These are phyloP conservation scores for Leucosporidium scottii DNA, from an alignment of 768 basidiomycete genomes.

Conservation along the genomic window DNA sequence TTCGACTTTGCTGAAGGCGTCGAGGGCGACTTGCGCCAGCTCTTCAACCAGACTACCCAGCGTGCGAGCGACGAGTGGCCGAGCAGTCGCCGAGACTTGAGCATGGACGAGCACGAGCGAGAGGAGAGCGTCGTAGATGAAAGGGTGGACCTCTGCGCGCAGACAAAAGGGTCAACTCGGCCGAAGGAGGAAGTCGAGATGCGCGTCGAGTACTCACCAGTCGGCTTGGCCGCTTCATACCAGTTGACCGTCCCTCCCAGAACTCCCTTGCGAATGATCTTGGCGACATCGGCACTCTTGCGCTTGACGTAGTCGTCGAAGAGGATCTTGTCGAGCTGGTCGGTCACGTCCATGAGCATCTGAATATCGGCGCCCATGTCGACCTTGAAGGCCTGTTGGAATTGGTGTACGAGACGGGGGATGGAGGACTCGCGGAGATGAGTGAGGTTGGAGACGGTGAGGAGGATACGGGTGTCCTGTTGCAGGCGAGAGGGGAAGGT, in stretches of 20 bases:
- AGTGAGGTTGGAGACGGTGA: slow-evolving; percentile 82
- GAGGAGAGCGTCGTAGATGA: slow-evolving; percentile 83
- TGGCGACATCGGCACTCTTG: slow-evolving; percentile 61
- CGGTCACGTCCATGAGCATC: slow-evolving; percentile 68
- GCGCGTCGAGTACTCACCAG: slow-evolving; percentile 51
- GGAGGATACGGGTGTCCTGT: slow-evolving; percentile 75
- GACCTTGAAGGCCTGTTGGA: slow-evolving; percentile 67
- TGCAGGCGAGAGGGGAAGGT: neutral
- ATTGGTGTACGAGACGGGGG: slow-evolving; percentile 69
- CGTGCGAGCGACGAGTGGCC: slow-evolving; percentile 71
- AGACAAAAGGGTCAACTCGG: slow-evolving; percentile 49
- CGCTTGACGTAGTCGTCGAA: slow-evolving; percentile 83
- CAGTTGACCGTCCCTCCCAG: slow-evolving; percentile 78
- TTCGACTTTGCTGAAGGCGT: slow-evolving; percentile 78
- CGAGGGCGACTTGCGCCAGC: slow-evolving; percentile 71
- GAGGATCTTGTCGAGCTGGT: slow-evolving; percentile 76
- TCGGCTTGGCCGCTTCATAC: slow-evolving; percentile 88
- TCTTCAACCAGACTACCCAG: slow-evolving; percentile 73
- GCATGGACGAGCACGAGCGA: slow-evolving; percentile 86
- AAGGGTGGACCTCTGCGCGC: slow-evolving; percentile 84
- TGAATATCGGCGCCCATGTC: slow-evolving; percentile 66
- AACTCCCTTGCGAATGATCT: slow-evolving; percentile 69
- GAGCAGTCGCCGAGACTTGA: slow-evolving; percentile 73
- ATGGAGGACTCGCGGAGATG: slow-evolving; percentile 64
- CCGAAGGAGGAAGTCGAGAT: neutral